These are phyloP conservation scores for Neospermospora avenae DNA, from an alignment of 2,329 filamentous ascomycete species.

Conservation along the genomic window DNA sequence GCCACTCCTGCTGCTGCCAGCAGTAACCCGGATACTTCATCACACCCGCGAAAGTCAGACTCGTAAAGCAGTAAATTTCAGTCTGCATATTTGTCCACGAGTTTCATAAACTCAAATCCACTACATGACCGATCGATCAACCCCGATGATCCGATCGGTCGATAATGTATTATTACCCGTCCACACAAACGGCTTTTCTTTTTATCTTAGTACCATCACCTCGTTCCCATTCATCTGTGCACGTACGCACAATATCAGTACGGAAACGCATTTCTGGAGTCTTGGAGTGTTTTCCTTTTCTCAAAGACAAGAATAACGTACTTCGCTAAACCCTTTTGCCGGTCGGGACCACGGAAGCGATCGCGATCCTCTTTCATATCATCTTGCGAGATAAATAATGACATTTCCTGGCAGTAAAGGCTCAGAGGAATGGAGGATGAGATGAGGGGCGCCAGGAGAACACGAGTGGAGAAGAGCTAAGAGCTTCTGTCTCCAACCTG, in stretches of 20 bases:
- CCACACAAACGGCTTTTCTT: not conserved
- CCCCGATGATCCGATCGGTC: not conserved
- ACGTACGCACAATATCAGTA: not conserved
- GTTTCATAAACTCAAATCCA: not conserved
- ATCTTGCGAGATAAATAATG: not conserved
- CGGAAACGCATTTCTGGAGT: not conserved
- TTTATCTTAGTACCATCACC: constrained; percentile 5
- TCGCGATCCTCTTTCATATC: not conserved
- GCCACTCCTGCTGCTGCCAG: constrained; percentile 20
- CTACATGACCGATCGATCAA: not conserved
- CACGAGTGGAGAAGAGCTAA: not conserved
- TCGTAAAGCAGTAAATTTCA: constrained; percentile 4
- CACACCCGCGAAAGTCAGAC: constrained; percentile 5
- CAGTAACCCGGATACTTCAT: constrained; percentile 1
- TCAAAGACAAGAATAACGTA: not conserved
- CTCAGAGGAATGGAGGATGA: not conserved
- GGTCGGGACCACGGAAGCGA: not conserved
- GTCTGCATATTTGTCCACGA: not conserved
- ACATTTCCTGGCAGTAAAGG: not conserved
- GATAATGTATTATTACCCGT: constrained; percentile 10
- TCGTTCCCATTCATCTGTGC: not conserved
- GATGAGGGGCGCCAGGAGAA: not conserved
- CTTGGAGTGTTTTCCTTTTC: not conserved
- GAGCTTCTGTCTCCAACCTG: not conserved
- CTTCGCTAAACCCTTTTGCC: not conserved